Conservation (phyloP, 371 early-diverging fungal genomes). For the Mortierella sp. region DNA sequence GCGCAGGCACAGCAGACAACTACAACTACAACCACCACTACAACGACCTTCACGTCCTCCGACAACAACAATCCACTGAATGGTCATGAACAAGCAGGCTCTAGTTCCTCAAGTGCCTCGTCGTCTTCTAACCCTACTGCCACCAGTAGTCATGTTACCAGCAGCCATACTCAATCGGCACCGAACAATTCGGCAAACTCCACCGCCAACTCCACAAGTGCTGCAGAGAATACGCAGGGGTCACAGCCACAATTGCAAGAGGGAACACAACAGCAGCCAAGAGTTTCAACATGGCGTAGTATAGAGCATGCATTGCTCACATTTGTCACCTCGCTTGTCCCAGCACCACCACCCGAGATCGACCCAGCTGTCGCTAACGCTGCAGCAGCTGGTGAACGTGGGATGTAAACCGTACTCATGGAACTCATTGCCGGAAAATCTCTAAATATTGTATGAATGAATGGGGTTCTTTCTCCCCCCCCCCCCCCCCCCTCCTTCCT, state of each 20-base stretch:
- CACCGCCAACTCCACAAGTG: not conserved
- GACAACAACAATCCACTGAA: conserved; percentile 3
- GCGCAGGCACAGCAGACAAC: conserved; percentile 16
- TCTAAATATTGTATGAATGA: too few species aligned
- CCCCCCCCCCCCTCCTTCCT: too few species aligned
- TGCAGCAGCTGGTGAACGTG: conserved; percentile 42
- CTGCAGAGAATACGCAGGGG: not conserved
- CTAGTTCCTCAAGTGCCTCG: not conserved
- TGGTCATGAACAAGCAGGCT: not conserved
- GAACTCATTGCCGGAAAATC: not conserved
- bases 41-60: conserved; percentile 3
- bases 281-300: conserved; percentile 43
- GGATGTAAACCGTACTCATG: conserved; percentile 17
- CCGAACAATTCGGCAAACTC: not conserved
- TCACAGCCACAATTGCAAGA: conserved; percentile 3
- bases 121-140: not conserved
- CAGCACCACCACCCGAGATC: conserved; percentile 47
- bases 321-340: conserved; percentile 50
- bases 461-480: too few species aligned
- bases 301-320: conserved; percentile 47
- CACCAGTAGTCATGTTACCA: not conserved
- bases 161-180: not conserved
- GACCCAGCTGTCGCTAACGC: conserved; percentile 47
- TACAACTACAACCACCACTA: conserved; percentile 15
- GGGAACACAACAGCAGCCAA: conserved; percentile 19